Base-by-base conservation (phyloP, 805 yeast genomes). In the Candida berthetii region DNA sequence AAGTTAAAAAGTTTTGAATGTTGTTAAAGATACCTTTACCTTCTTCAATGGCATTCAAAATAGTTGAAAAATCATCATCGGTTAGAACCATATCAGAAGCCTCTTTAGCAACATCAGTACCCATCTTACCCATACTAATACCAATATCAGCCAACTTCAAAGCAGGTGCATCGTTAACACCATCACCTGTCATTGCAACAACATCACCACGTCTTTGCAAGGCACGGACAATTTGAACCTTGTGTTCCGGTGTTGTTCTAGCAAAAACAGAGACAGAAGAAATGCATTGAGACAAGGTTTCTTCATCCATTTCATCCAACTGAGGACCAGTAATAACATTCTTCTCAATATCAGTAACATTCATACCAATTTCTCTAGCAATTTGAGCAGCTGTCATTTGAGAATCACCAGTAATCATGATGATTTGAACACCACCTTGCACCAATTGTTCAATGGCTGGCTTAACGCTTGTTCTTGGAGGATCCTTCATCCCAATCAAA, bases 121-220 rank as follows among this genome's bases (percentile, higher is more conserved):
- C 99, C 68, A 85, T 82, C 52, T 78, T 78, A 45, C 89, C 93
- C 93, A 90, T 89, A 13, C 96, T 82, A 52, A 91, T 87, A 55
- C 98, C 98, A 52, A 90, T 90, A 65, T 90, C 96, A 3, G 98
- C 97, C 52, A 90, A 72, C 60, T 91, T 90, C 53, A 91, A 72
- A 5, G 98, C 97, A n/a, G 98, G 98, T 0, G 98, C 98, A 69
- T 90, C 98, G 61, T 90, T 90, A 13, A 91, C 96, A 65, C 98
- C 98, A 65, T 90, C 98, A 52, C 99, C 99, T n/a, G 98, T 90
- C 96, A 91, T 90, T 19, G 97, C 99, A 40, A 91, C 98, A 47
- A 91, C 81, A 61, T 91, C 96, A 39, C 96, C 96, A 58, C 95
- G 76, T 60, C 78, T 76, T 61, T 90, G 95, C 48, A 90, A 71